A percentile compares a stretch with the other conserved stretches of the same genome.
Conservation (phyloP, 352 stramenopile genomes). For the Globisporangium sylvaticum region DNA sequence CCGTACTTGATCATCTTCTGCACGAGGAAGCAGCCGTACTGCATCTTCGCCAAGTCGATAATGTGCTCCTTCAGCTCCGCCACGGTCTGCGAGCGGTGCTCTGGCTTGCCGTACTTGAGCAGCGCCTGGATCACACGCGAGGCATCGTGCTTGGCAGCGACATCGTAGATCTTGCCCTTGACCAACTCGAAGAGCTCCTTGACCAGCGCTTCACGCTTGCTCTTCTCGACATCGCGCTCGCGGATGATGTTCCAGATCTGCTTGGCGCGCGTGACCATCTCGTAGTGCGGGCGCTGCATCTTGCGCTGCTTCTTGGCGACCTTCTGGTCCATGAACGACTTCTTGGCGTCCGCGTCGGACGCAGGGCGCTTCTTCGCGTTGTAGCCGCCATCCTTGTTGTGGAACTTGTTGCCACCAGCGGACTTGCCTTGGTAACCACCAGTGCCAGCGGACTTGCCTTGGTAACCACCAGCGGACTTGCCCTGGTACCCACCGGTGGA, state of each 20-base stretch:
- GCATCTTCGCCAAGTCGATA: constrained; percentile 93
- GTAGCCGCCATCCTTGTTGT: constrained; percentile 1
- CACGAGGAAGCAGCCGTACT: constrained; percentile 97
- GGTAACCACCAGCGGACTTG: constrained; percentile 1
- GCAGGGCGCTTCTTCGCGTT: constrained; percentile 64
- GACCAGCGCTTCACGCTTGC: constrained; percentile 81
- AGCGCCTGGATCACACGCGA: constrained; percentile 94
- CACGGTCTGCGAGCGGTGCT: constrained; percentile 86
- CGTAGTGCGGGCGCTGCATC: constrained; percentile 92
- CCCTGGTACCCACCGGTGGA: not conserved
- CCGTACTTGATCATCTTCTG: constrained; percentile 97
- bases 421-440: constrained; percentile 11
- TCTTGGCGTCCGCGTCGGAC: constrained; percentile 59
- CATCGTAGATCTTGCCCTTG: constrained; percentile 92
- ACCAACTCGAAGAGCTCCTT: constrained; percentile 90
- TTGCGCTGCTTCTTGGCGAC: constrained; percentile 92
- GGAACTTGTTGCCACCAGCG: constrained; percentile 2
- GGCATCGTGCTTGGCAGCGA: constrained; percentile 94
- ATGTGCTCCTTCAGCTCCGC: constrained; percentile 91
- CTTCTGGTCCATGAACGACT: constrained; percentile 86
- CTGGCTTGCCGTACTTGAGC: constrained; percentile 90
- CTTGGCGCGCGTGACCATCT: constrained; percentile 91
- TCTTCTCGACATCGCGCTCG: constrained; percentile 79
- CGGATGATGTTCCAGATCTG: constrained; percentile 95
- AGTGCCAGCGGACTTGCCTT: constrained; percentile 3